Percentiles rank a stretch among this genome's conserved stretches.
Conservation (phyloP, 2,329 filamentous ascomycete species). For the Colletotrichum filicis region DNA sequence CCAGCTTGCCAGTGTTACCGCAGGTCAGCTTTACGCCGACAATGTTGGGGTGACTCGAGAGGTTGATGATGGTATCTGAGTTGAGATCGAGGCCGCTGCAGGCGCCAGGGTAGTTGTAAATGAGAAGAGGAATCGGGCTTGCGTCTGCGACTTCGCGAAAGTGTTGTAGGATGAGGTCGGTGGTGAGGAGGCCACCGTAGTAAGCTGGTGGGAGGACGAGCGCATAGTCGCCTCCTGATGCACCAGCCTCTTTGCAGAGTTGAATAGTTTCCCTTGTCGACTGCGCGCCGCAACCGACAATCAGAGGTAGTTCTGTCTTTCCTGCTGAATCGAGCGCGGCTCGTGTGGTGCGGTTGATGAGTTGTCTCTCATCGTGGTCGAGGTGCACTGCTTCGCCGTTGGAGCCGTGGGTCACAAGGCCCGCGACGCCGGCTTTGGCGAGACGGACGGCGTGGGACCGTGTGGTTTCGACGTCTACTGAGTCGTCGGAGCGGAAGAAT, state of each 20-base stretch:
- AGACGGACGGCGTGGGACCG: conserved; percentile 66
- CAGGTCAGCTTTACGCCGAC: conserved; percentile 77
- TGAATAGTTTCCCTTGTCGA: conserved; percentile 72
- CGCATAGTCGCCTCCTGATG: conserved; percentile 70
- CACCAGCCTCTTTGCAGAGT: conserved; percentile 66
- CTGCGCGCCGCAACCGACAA: conserved; percentile 72
- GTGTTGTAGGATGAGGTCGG: conserved; percentile 66
- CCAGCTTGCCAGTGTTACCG: conserved; percentile 72
- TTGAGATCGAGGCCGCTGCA: conserved; percentile 76
- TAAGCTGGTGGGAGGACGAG: conserved; percentile 73
- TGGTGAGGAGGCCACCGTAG: conserved; percentile 64
- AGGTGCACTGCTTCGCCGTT: conserved; percentile 74
- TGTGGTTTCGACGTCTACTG: conserved; percentile 64
- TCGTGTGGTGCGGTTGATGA: conserved; percentile 66
- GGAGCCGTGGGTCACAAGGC: conserved; percentile 76
- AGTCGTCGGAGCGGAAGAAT: conserved; percentile 67
- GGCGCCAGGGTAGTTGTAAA: conserved; percentile 79
- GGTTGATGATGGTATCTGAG: conserved; percentile 67
- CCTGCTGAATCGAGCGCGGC: conserved; percentile 53
- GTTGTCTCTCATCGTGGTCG: conserved; percentile 66
- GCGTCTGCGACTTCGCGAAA: conserved; percentile 65
- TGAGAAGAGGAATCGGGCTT: conserved; percentile 66
- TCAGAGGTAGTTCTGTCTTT: conserved; percentile 58
- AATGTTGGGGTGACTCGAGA: conserved; percentile 65
- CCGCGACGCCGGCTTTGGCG: conserved; percentile 71